Evolutionary conservation across 306 rosid species (phyloP).

Genomic region (Hippophae tibetana): DNA sequence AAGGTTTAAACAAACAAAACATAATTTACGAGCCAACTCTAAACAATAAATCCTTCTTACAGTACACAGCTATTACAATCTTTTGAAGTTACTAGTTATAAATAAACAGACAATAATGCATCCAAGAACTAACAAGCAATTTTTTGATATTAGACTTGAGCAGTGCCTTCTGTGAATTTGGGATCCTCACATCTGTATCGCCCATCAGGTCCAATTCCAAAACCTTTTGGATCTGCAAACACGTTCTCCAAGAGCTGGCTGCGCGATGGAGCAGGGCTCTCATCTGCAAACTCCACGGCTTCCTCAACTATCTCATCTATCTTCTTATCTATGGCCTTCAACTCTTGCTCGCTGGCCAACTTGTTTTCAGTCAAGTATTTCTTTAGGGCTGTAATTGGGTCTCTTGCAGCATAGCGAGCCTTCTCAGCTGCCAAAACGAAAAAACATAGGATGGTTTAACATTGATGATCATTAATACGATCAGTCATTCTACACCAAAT

Average conservation of each 20-base stretch:
- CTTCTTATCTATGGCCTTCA: constrained; percentile 74
- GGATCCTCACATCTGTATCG: constrained; percentile 98
- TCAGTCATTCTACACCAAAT: too few relatives aligned
- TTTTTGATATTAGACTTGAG: constrained; percentile 55
- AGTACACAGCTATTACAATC: too few relatives aligned
- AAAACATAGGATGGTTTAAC: not conserved
- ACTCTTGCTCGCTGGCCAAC: constrained; percentile 62
- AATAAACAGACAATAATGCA: constrained; percentile 29
- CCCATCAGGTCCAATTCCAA: constrained; percentile 97
- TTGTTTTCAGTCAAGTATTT: constrained; percentile 62
- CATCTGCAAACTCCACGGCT: constrained; percentile 80
- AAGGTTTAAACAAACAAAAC: too few relatives aligned
- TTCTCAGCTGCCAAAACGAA: constrained; percentile 67
- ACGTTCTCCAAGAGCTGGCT: constrained; percentile 96
- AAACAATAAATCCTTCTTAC: too few relatives aligned
- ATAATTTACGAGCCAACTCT: too few relatives aligned
- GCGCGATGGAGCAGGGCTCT: constrained; percentile 70
- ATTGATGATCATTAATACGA: not conserved
- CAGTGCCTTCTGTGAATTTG: constrained; percentile 92
- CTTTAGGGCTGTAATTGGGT: constrained; percentile 80
- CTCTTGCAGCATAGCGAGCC: constrained; percentile 82
- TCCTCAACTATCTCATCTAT: constrained; percentile 72
- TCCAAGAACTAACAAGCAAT: constrained; percentile 17
- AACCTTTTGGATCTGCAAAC: constrained; percentile 96
- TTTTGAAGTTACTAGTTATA: constrained; percentile 7